Conservation (phyloP, 163 green algal genomes). For the Volvox carteri region DNA sequence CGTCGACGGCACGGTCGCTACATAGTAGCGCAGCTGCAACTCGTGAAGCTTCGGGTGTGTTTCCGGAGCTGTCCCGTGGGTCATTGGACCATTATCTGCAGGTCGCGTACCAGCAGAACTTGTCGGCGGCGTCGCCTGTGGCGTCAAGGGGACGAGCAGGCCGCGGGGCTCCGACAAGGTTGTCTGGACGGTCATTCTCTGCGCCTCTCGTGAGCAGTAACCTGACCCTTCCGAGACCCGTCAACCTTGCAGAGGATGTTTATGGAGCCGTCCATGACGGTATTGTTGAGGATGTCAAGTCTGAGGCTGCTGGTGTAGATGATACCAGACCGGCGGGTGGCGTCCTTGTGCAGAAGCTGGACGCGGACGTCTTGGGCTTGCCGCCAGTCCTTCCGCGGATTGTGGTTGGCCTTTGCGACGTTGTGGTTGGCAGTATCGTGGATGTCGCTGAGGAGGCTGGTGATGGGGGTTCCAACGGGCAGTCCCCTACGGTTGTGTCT, state of each 20-base stretch:
- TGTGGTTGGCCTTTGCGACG: neutral
- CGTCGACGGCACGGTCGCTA: neutral
- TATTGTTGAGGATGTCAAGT: no score
- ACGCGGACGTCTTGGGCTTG: neutral
- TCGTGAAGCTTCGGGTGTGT: neutral
- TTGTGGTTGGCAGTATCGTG: neutral
- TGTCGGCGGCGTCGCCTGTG: neutral
- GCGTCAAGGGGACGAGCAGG: neutral
- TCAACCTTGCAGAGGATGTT: neutral
- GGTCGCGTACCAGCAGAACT: neutral
- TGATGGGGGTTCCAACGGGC: neutral
- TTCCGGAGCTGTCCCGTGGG: neutral
- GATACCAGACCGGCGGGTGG: neutral
- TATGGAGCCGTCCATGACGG: no score
- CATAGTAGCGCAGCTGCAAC: conserved; percentile 3
- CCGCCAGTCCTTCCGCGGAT: neutral
- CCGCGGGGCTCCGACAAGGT: neutral
- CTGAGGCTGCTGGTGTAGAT: neutral
- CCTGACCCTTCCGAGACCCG: neutral
- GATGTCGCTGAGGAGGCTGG: neutral
- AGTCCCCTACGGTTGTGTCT: neutral
- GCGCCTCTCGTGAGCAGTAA: neutral
- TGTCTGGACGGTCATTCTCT: neutral
- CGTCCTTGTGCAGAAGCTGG: neutral
- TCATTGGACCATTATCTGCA: conserved; percentile 44